Conservation (phyloP, 2,329 filamentous ascomycete species). For the Stylonectria norvegica region DNA sequence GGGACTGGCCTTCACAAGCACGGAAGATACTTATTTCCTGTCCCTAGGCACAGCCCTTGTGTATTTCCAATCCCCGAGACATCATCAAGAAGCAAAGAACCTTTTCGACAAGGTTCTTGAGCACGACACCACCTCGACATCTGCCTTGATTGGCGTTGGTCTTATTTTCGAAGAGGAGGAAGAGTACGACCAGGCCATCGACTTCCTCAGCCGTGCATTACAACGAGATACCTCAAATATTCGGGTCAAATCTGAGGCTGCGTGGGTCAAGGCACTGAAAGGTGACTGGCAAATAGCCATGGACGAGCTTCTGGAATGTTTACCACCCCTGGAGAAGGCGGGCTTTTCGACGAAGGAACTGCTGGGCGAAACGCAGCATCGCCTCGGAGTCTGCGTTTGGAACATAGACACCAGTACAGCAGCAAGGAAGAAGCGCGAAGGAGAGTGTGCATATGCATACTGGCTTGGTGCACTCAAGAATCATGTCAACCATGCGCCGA, state of each 20-base stretch:
- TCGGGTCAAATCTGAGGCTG: slow-evolving; percentile 78
- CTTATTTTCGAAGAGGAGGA: slow-evolving; percentile 92
- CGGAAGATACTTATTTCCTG: slow-evolving; percentile 69
- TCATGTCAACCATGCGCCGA: slow-evolving; percentile 81
- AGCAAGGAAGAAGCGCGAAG: slow-evolving; percentile 74
- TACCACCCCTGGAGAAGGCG: slow-evolving; percentile 60
- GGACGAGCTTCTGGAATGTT: slow-evolving; percentile 65
- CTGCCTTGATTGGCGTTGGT: slow-evolving; percentile 83
- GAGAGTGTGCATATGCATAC: slow-evolving; percentile 67
- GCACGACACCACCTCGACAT: slow-evolving; percentile 71
- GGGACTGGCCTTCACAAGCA: slow-evolving; percentile 66
- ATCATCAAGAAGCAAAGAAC: slow-evolving; percentile 83
- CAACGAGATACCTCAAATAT: slow-evolving; percentile 70
- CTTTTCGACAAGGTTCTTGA: slow-evolving; percentile 80
- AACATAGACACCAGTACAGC: slow-evolving; percentile 70
- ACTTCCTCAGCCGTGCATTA: slow-evolving; percentile 75
- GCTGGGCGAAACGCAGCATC: slow-evolving; percentile 81
- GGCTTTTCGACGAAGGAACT: slow-evolving; percentile 60
- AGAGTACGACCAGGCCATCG: slow-evolving; percentile 76
- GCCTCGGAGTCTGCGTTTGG: slow-evolving; percentile 85
- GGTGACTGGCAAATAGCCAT: slow-evolving; percentile 69
- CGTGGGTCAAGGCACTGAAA: slow-evolving; percentile 85
- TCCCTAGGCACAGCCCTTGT: slow-evolving; percentile 85
- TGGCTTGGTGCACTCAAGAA: slow-evolving; percentile 83
- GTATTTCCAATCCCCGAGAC: slow-evolving; percentile 82